A percentile compares a stretch with the other conserved stretches of the same genome.
Evolutionary conservation across 225 moss, liverwort and hornwort genomes (phyloP).

Genomic region (Pseudisothecium myosuroides): DNA sequence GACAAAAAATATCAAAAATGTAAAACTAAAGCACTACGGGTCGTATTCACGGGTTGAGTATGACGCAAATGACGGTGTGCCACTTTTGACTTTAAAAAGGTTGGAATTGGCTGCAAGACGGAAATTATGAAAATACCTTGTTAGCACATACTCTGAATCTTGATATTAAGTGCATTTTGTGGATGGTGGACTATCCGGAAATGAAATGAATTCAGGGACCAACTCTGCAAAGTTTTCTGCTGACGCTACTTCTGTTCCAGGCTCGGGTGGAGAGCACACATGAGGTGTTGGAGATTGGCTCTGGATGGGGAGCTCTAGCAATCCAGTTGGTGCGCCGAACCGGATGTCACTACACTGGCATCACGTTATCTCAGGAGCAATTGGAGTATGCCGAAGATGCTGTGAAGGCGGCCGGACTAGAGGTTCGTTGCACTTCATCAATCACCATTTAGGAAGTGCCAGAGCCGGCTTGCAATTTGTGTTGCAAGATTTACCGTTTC

Average conservation of each 20-base stretch:
- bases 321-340: slow-evolving; percentile 58
- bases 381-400: slow-evolving; percentile 40
- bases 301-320: slow-evolving; percentile 80
- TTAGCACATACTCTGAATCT: neutral
- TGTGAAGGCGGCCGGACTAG: slow-evolving; percentile 35
- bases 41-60: neutral
- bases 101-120: too few relatives aligned
- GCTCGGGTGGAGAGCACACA: slow-evolving; percentile 53
- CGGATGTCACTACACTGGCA: slow-evolving; percentile 67
- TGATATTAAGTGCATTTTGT: neutral
- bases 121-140: neutral
- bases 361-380: slow-evolving; percentile 74
- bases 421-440: neutral
- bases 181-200: neutral
- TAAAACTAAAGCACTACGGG: too few relatives aligned
- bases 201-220: neutral
- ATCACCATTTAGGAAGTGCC: neutral
- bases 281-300: slow-evolving; percentile 71
- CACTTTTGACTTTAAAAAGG: neutral
- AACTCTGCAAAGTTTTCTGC: neutral
- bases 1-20: neutral
- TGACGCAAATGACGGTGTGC: neutral
- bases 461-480: neutral
- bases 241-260: neutral
- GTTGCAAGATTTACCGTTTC: too few relatives aligned